Base-by-base conservation (phyloP, 2,329 filamentous ascomycete species). In the Xylaria sp. region DNA sequence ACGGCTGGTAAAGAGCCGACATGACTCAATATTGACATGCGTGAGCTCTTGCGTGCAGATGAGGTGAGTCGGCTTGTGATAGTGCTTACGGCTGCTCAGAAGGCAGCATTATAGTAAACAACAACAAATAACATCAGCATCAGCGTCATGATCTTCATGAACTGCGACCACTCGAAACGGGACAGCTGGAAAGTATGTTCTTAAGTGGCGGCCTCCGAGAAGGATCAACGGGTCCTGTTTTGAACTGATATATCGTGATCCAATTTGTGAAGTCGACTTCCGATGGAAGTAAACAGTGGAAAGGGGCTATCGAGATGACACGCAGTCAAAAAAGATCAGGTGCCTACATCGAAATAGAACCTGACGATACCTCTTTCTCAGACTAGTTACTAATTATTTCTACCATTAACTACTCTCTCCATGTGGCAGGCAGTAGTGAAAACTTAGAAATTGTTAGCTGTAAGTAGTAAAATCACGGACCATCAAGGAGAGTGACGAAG, bases 301-400 rank as follows among this genome's bases (percentile, higher is more conserved):
- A 66, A 71, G 72, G 66, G 72, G 64, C 55, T 63, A 73, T 75
- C 71, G 74, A 74, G 74, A 77, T 77, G 76, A 77, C 76, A 77
- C 76, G 75, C 76, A 77, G 76, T 76, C 68, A 70, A 73, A 46
- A 20, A 75, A 72, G 74, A 75, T 77, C 76, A 77, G 76, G 76
- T 77, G 76, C 74, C 71, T 65, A 56, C 50, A 41, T 41, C 50
- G n/a, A 64, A 59, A 46, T 50, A 37, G 34, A 37, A 37, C 54
- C 44, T 39, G 67, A 59, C 41, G 58, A 67, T 52, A 51, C 32
- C 46, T 13, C 32, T 18, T 46, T 18, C 41, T 15, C 18, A 44
- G 34, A 28, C 20, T 25, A 25, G 5, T 52, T 44, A 44, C 41
- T 44, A 4, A 15, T 15, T 44, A 44, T 15, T 15, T 6, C 65